Evolutionary conservation across 768 basidiomycete species (phyloP), one percentile per base, ranked within the genome.

Genomic region (Boletus vermiculosoides): DNA sequence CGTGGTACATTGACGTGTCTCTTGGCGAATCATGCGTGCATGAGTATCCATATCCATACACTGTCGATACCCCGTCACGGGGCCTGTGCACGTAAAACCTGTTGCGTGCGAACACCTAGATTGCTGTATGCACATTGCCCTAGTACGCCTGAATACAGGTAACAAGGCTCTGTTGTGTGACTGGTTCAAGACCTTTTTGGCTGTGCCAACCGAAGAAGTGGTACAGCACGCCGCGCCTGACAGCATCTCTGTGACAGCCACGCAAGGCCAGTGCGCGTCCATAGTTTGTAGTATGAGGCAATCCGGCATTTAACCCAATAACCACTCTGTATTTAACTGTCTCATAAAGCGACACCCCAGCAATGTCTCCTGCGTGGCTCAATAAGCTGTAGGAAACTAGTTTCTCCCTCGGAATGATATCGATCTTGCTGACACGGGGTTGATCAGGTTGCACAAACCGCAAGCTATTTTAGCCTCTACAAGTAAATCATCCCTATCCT

Each of bases 301-400:
- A 9, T 20, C 46, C 55, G 48, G 58, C 33, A 47, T 52, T 20
- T 23, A 45, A 20, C 46, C 45, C 37, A 13, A 12, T 39, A 12
- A 16, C 50, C 49, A 59, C 8, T 23, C 0, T 9, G 9, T 18
- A 34, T 13, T 37, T 30, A 11, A 20, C 16, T 11, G 0, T 44
- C 15, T 48, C 44, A 36, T 60, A 46, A 55, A 55, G 48, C 30
- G 28, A n/a, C 33, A 31, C 22, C 20, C 16, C 11, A 23, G 12
- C 13, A 5, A 62, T 62, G 49, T 22, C 45, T 53, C 44, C 44
- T 18, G 10, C 18, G 28, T 62, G 50, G 60, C 11, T 50, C 44
- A 28, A 48, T 28, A 63, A 62, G 12, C 36, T 62, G 61, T 58
- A 40, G 16, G 61, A 16, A 20, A 5, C 6, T 12, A 5, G 4